phyloP scores from a whole-genome alignment of 2,329 filamentous ascomycete species.

The Cladosporium austrohemisphaericum region DNA sequence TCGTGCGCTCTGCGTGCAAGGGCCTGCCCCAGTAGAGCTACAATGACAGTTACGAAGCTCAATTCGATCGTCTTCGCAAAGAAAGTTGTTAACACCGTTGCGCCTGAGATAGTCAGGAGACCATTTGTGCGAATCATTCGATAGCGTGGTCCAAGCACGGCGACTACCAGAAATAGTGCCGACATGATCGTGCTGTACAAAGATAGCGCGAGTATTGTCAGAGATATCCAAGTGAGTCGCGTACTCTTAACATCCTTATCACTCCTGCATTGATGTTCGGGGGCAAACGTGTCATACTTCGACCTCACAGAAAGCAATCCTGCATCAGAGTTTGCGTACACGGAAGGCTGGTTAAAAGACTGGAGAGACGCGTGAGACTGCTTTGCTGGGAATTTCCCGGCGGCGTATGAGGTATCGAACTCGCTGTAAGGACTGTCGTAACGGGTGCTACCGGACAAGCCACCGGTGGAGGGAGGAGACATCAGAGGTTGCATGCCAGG shows the following conservation, averaged over 20 bases:
- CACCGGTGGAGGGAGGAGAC: conserved; percentile 25
- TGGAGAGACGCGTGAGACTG: conserved; percentile 22
- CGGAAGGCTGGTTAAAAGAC: conserved; percentile 21
- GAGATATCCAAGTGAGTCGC: conserved; percentile 44
- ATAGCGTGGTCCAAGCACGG: conserved; percentile 61
- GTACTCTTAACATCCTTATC: not conserved
- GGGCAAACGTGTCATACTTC: conserved; percentile 25
- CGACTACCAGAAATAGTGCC: conserved; percentile 60
- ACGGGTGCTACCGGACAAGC: conserved; percentile 24
- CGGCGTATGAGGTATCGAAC: conserved; percentile 16
- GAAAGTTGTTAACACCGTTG: conserved; percentile 62
- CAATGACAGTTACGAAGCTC: conserved; percentile 73
- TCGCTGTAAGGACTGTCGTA: conserved; percentile 21
- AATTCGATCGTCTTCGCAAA: conserved; percentile 75
- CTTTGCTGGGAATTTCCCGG: conserved; percentile 15
- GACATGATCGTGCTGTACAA: conserved; percentile 63
- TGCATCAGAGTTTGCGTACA: conserved; percentile 26
- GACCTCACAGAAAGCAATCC: conserved; percentile 23
- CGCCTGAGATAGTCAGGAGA: conserved; percentile 58
- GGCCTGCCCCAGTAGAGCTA: conserved; percentile 70
- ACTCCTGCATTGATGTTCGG: conserved; percentile 22
- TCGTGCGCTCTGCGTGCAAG: conserved; percentile 66
- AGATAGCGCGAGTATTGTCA: conserved; percentile 44
- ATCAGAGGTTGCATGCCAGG: conserved; percentile 18
- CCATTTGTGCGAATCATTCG: conserved; percentile 52